phyloP scores from a whole-genome alignment of 2,329 filamentous ascomycete genomes.

The Cladophialophora psammophila region DNA sequence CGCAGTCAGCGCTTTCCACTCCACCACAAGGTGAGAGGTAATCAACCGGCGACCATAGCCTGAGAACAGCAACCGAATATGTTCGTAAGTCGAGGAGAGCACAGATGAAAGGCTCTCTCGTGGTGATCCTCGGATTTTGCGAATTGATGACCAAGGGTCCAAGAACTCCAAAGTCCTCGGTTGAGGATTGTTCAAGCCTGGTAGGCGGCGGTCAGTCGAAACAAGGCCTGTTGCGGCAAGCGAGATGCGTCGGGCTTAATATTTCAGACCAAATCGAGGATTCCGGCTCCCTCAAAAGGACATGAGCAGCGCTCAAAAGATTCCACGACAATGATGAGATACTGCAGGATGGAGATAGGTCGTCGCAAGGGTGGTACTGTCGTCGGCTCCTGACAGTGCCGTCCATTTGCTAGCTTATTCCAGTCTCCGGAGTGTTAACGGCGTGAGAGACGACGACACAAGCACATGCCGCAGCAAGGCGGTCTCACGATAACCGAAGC shows the following conservation, averaged over 20 bases:
- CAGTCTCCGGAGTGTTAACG: neutral
- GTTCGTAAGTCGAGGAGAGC: neutral
- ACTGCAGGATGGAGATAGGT: neutral
- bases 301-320: neutral
- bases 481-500: neutral
- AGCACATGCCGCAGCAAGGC: neutral
- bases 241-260: neutral
- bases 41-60: neutral
- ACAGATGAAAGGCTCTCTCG: neutral
- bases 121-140: neutral
- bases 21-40: neutral
- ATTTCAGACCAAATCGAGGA: neutral
- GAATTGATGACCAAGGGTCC: neutral
- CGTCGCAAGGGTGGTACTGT: neutral
- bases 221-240: neutral
- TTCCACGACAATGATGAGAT: neutral
- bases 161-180: neutral
- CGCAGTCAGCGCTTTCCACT: neutral
- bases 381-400: neutral
- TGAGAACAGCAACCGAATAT: neutral
- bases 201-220: neutral
- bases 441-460: neutral
- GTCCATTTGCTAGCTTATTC: neutral
- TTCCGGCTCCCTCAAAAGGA: neutral
- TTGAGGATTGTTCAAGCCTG: neutral